phyloP scores from a whole-genome alignment of 805 yeast genomes.

The Sugiyamaella lignohabitans region DNA sequence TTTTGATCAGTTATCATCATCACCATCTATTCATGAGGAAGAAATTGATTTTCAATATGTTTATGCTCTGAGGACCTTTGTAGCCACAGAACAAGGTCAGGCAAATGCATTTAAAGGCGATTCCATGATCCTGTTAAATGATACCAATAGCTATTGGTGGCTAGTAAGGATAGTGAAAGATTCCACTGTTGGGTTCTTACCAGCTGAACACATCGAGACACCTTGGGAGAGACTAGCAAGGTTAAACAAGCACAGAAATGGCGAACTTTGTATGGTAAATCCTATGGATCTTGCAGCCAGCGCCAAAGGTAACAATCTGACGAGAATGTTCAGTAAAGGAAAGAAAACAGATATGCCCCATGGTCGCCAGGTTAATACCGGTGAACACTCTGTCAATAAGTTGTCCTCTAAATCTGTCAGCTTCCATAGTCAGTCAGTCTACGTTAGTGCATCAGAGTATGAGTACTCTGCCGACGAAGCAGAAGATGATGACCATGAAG shows the following conservation, averaged over 20 bases:
- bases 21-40: constrained; percentile 43
- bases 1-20: constrained; percentile 51
- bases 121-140: constrained; percentile 74
- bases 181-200: constrained; percentile 85
- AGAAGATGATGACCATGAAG: constrained; percentile 19
- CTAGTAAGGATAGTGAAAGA: constrained; percentile 55
- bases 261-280: constrained; percentile 46
- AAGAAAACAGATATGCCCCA: constrained; percentile 7
- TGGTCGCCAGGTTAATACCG: neutral
- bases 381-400: too few relatives aligned
- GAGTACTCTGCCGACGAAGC: constrained; percentile 23
- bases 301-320: constrained; percentile 10
- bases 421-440: constrained; percentile 17
- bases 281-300: too few relatives aligned
- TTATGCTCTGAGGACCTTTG: constrained; percentile 81
- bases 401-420: constrained; percentile 16
- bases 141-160: constrained; percentile 97
- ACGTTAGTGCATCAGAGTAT: constrained; percentile 26
- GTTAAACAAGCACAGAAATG: constrained; percentile 86
- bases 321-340: constrained; percentile 14
- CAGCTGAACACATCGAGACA: constrained; percentile 92
- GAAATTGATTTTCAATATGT: constrained; percentile 77
- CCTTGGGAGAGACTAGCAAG: constrained; percentile 88
- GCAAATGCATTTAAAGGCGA: constrained; percentile 74
- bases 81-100: constrained; percentile 91